Evolutionary conservation across 352 stramenopile species (phyloP), one percentile per base, ranked within the genome.

Genomic region (Pythium guiyangense): DNA sequence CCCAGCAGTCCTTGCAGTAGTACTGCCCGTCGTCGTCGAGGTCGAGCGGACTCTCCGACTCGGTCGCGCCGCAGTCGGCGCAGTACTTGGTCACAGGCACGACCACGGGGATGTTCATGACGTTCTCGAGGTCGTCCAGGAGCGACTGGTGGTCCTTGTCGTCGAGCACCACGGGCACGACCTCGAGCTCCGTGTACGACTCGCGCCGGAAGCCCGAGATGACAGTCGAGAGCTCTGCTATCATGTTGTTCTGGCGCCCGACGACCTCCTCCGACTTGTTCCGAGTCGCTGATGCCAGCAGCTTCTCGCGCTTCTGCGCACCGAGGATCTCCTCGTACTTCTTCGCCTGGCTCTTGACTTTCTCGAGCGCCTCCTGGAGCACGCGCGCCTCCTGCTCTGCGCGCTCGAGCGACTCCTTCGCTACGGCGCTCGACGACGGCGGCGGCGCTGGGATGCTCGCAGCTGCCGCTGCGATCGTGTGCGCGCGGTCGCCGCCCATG

Each of bases 1-100:
- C 83, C 84, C 83, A 95, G 51, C 85, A 95, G 60, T 90, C 85
- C 55, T 88, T 90, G 71, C 85, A 95, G 63, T 95, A 95, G 62
- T 86, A 90, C 49, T 92, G 74, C 0, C 82, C 83, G 47, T 95
- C 83, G 35, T 88, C 81, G 60, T 95, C 85, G 48, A 90, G 73
- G 44, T 91, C 79, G 12, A 92, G 69, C 67, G 84, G 82, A 0
- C 74, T 85, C 47, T 90, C 77, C 25, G 85, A 81, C 64, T 94
- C 84, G 2, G 79, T 88, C 2, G 81, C 69, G 27, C 81, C 77
- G 57, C 84, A 94, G 18, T 92, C 82, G 44, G 81, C 81, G 54
- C 84, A 94, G 53, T 84, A 90, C 54, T 94, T 94, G 35, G 66
- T 71, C 4, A 69, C 77, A 4, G 83, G 79, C 47, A 92, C 80